A percentile compares a stretch with the other conserved stretches of the same genome.
Conservation (phyloP, 2,329 filamentous ascomycete genomes). For the Epicoccum sorghinum region DNA sequence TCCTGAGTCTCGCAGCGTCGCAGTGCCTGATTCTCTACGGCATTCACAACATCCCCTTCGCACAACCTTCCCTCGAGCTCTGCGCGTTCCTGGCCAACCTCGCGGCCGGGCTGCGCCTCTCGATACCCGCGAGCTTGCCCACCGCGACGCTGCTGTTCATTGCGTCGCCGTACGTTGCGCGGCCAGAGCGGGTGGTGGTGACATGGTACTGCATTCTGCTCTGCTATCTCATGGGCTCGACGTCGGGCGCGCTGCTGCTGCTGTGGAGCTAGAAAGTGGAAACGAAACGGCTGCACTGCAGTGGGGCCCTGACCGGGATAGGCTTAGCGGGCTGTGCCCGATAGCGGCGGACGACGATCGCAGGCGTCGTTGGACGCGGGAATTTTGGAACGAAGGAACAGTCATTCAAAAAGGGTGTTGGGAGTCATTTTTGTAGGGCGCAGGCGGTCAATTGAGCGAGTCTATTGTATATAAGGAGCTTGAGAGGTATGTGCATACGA, state of each 20-base stretch:
- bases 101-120: slow-evolving; percentile 25
- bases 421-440: slow-evolving; percentile 18
- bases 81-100: slow-evolving; percentile 20
- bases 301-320: slow-evolving; percentile 12
- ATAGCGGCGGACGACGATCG: slow-evolving; percentile 28
- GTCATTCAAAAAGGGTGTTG: slow-evolving; percentile 2
- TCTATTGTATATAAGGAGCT: neutral
- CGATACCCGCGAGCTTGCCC: slow-evolving; percentile 28
- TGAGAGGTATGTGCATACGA: slow-evolving; percentile 3
- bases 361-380: slow-evolving; percentile 1
- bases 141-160: slow-evolving; percentile 29
- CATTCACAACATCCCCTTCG: slow-evolving; percentile 8
- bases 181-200: slow-evolving; percentile 20
- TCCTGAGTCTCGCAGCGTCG: slow-evolving; percentile 19
- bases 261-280: neutral
- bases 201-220: slow-evolving; percentile 29
- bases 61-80: neutral
- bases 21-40: slow-evolving; percentile 27
- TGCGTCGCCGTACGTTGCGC: slow-evolving; percentile 25
- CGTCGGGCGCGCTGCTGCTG: slow-evolving; percentile 27
- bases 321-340: slow-evolving; percentile 17
- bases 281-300: too few relatives aligned
- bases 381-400: slow-evolving; percentile 8
- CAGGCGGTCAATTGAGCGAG: slow-evolving; percentile 23
- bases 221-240: slow-evolving; percentile 31